Percentiles rank a stretch among this genome's conserved stretches.
Evolutionary conservation across 2,329 filamentous ascomycete genomes (phyloP).

Genomic region (Ophiostoma piceae): DNA sequence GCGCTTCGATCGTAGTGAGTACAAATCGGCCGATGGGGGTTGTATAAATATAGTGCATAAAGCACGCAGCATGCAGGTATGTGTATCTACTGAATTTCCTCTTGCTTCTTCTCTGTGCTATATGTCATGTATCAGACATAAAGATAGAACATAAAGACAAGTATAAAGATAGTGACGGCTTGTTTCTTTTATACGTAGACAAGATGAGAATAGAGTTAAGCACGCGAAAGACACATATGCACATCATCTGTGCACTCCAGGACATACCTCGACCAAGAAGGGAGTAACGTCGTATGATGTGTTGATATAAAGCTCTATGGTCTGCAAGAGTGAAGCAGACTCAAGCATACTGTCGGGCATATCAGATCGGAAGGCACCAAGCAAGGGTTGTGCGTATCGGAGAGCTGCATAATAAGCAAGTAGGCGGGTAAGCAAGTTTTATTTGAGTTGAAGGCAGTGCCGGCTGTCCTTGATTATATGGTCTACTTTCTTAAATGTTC

Average conservation of each 20-base stretch:
- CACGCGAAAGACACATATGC: neutral
- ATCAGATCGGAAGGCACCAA: neutral
- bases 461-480: too few species aligned
- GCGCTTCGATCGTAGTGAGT: neutral
- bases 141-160: too few species aligned
- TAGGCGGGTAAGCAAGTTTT: neutral
- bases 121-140: neutral
- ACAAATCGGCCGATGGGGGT: neutral
- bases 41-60: neutral
- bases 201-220: neutral
- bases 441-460: too few species aligned
- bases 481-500: too few species aligned
- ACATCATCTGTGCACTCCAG: constrained; percentile 2
- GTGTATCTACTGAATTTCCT: neutral
- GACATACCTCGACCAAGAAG: neutral
- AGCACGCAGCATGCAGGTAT: neutral
- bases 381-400: neutral
- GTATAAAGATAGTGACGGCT: neutral
- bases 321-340: neutral
- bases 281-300: neutral
- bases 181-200: neutral
- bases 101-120: neutral
- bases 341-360: neutral
- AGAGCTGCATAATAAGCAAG: neutral
- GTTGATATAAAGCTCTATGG: neutral